Base-by-base conservation (phyloP, 176 grass and related monocot species). In the Aegilops bicornis region DNA sequence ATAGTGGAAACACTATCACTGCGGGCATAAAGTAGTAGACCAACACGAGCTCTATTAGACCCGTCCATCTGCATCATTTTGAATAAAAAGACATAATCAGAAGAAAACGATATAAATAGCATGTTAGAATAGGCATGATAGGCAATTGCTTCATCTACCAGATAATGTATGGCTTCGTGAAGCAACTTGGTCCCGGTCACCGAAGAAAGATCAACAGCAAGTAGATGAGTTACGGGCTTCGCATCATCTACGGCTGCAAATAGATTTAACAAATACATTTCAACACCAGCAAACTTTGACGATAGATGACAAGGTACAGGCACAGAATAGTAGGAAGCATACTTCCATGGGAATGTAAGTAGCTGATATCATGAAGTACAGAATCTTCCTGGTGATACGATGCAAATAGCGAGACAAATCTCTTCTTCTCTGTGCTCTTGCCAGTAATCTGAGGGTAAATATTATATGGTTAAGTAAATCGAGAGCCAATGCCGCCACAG, bases 151-250 rank as follows among this genome's bases (percentile, higher is more conserved):
- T 61, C 35, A 79, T 90, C 23, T 96, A 98, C 97, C 94, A 98
- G 88, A 85, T 92, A 98, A 69, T 76, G 84, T 86, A 94, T 91
- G 69, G 93, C 85, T 85, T 89, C 92, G 77, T 81, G 85, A 88
- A 98, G 85, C 90, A 98, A 89, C 30, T 98, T 94, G 70, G 62
- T 89, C 73, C 94, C 97, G 58, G 66, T 76, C 73, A 80, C 96
- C 37, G 92, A 98, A 58, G 91, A 87, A 88, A 92, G 58, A 92
- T 96, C 90, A 86, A 98, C 60, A 78, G 88, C 90, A 83, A 98
- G 87, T 87, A 98, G 94, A 91, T 98, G 97, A 75, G 97, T 98
- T 67, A 98, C 72, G 50, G 94, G 90, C 75, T 96, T 98, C 50
- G 59, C 64, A 81, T 96, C 94, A 92, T 98, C 92, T 81, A 70